Base-by-base conservation (phyloP, 1,139 yeast genomes). In the Protomyces arabidopsidicola region DNA sequence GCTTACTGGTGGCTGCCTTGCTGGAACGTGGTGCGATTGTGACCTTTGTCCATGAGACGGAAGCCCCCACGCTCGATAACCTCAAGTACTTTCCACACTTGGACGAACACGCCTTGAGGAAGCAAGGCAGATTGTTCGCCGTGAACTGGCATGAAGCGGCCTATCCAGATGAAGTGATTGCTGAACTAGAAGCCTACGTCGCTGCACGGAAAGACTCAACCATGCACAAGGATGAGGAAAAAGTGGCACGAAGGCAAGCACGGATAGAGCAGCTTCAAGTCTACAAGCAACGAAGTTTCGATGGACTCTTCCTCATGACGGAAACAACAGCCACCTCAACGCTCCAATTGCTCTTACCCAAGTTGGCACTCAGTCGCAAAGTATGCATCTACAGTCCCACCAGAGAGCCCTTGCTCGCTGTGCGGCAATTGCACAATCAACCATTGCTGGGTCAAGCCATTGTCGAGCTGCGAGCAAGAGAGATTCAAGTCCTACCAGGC, bases 401-500 rank as follows among this genome's bases (percentile, higher is more conserved):
- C 75, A 90, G 90, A 73, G 98, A 93, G 74, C 77, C 82, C 3
- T 78, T 93, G 55, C 81, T 90, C 65, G 90, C 87, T 64, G 42
- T 78, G 14, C 78, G 90, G 59, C 80, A 83, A 67, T 54, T 48
- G 63, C 77, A 78, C 53, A 95, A 90, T 69, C 79, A 83, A 68
- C 79, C 91, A 61, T 82, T 89, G 10, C 78, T 93, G 70, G 95
- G 95, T 0, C 96, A 97, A 3, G 83, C 90, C 2, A 84, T 95
- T 35, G 79, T 83, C 67, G 97, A 91, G 73, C 83, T 96, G 0
- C 80, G 90, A 66, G 95, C 88, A 8, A 83, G 97, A 68, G 87
- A 86, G 59, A 90, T 87, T 73, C 99, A 93, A 75, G 90, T 97
- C 2, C 83, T 93, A 35, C 90, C 96, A 12, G 98, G 98, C 6